Evolutionary conservation across 495 filamentous ascomycete species (phyloP).

Genomic region (Talaromyces stipitatus): DNA sequence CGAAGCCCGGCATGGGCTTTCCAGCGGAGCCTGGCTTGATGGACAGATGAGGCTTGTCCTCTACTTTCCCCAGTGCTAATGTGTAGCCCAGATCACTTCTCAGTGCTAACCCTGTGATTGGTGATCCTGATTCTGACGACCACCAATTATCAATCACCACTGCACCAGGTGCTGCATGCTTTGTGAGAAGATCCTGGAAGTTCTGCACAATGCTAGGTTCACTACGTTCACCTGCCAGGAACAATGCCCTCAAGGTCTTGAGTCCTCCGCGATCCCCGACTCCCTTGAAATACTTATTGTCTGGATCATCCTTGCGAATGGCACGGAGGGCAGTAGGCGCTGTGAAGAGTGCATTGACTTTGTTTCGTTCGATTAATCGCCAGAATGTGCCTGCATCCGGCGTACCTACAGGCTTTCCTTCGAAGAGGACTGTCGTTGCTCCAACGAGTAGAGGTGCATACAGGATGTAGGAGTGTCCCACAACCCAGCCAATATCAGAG

Average conservation of each 20-base stretch:
- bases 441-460: slow-evolving; percentile 80
- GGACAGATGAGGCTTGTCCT: slow-evolving; percentile 25
- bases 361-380: slow-evolving; percentile 77
- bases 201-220: slow-evolving; percentile 78
- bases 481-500: slow-evolving; percentile 81
- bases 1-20: slow-evolving; percentile 84
- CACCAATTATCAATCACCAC: slow-evolving; percentile 92
- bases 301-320: slow-evolving; percentile 77
- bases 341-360: slow-evolving; percentile 76
- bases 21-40: slow-evolving; percentile 83
- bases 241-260: slow-evolving; percentile 60
- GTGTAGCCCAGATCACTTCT: slow-evolving; percentile 22
- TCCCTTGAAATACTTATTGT: slow-evolving; percentile 54
- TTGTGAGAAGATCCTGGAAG: slow-evolving; percentile 63
- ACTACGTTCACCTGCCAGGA: slow-evolving; percentile 82
- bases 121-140: slow-evolving; percentile 86
- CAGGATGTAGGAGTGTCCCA: slow-evolving; percentile 77
- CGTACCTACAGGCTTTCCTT: slow-evolving; percentile 88
- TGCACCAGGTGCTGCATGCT: slow-evolving; percentile 54
- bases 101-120: slow-evolving; percentile 76
- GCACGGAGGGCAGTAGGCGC: slow-evolving; percentile 83
- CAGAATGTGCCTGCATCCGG: slow-evolving; percentile 83
- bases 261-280: slow-evolving; percentile 60
- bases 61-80: slow-evolving; percentile 9
- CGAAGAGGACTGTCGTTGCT: slow-evolving; percentile 80